phyloP scores from a whole-genome alignment of 352 stramenopile genomes.

The Phytopythium helicoides region DNA sequence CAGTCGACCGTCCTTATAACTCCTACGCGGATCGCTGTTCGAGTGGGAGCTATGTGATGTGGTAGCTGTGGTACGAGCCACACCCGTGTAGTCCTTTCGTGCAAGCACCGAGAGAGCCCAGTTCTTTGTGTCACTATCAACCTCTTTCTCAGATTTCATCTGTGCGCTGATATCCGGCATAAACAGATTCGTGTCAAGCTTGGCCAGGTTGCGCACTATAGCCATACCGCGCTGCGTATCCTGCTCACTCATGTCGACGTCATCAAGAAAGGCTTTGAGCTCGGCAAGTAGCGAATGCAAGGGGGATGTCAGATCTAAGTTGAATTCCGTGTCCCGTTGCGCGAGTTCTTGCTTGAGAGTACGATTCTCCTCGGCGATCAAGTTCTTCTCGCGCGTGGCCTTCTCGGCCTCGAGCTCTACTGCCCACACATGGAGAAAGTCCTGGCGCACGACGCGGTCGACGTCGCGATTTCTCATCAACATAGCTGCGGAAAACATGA shows the following conservation, averaged over 20 bases:
- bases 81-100: slow-evolving; percentile 66
- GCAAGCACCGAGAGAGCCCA: slow-evolving; percentile 76
- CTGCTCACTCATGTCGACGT: slow-evolving; percentile 61
- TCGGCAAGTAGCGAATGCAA: slow-evolving; percentile 69
- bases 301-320: slow-evolving; percentile 72
- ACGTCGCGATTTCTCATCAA: slow-evolving; percentile 69
- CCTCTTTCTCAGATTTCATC: slow-evolving; percentile 77
- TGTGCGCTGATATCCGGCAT: slow-evolving; percentile 76
- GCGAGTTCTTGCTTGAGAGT: slow-evolving; percentile 76
- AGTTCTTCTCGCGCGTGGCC: slow-evolving; percentile 68
- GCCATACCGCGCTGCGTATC: slow-evolving; percentile 51
- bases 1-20: slow-evolving; percentile 44
- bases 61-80: slow-evolving; percentile 43
- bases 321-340: slow-evolving; percentile 67
- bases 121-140: slow-evolving; percentile 84
- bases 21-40: slow-evolving; percentile 57
- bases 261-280: slow-evolving; percentile 72
- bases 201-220: slow-evolving; percentile 67
- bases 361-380: slow-evolving; percentile 82
- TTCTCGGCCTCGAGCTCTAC: slow-evolving; percentile 76
- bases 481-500: slow-evolving; percentile 66
- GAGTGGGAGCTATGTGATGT: slow-evolving; percentile 72
- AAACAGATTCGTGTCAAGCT: slow-evolving; percentile 82
- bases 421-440: slow-evolving; percentile 78
- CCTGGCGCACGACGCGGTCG: slow-evolving; percentile 72